A percentile compares a stretch with the other conserved stretches of the same genome.
Evolutionary conservation across 2,329 filamentous ascomycete genomes (phyloP).

Genomic region (Pestalotiopsis sp.): DNA sequence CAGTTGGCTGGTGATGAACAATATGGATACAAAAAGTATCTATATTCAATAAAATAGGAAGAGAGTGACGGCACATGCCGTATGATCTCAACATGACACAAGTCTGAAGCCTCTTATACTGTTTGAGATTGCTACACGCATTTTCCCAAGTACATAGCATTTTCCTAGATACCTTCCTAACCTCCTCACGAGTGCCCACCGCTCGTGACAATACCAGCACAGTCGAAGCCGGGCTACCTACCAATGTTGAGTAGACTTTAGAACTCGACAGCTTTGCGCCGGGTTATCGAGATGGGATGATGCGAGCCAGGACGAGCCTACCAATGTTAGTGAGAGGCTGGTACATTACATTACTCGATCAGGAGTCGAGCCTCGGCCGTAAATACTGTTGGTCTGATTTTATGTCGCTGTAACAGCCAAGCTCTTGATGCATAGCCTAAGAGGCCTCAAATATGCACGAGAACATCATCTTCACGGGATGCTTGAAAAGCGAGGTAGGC

Average conservation of each 20-base stretch:
- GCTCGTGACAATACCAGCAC: too few relatives aligned
- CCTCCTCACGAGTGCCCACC: too few relatives aligned
- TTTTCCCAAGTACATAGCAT: not conserved
- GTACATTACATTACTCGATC: not conserved
- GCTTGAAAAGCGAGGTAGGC: too few relatives aligned
- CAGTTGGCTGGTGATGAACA: slow-evolving; percentile 16
- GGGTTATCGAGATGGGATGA: too few relatives aligned
- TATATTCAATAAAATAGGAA: slow-evolving; percentile 16
- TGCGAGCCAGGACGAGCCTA: too few relatives aligned
- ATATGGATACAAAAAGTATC: slow-evolving; percentile 4
- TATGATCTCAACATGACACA: slow-evolving; percentile 16
- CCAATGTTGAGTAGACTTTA: too few relatives aligned
- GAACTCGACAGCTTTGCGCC: too few relatives aligned
- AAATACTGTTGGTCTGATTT: not conserved
- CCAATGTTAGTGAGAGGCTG: not conserved
- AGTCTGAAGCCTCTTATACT: slow-evolving; percentile 15
- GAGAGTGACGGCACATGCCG: slow-evolving; percentile 10
- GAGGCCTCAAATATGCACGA: too few relatives aligned
- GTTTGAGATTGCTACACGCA: not conserved
- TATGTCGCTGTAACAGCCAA: not conserved
- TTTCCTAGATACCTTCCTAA: too few relatives aligned
- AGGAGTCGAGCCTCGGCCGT: not conserved
- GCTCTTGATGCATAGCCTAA: not conserved
- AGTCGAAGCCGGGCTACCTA: too few relatives aligned
- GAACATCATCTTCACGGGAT: too few relatives aligned